Evolutionary conservation across 371 early-diverging fungal species (phyloP).

Genomic region (Mortierella sp.): DNA sequence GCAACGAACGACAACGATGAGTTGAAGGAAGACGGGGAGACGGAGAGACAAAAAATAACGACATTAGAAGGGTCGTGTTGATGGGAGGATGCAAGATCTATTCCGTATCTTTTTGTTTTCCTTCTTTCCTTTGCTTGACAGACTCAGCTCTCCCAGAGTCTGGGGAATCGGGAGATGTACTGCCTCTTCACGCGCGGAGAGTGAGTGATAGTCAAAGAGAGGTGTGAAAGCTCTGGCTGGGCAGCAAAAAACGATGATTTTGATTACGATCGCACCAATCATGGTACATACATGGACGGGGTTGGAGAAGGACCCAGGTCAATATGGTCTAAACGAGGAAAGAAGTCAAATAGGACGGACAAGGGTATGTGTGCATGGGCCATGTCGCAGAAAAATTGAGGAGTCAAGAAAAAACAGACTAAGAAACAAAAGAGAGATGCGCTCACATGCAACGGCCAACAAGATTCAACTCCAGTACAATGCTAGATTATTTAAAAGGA

Average conservation of each 20-base stretch:
- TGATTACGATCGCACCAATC: constrained; percentile 13
- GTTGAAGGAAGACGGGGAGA: background rate
- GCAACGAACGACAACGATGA: background rate
- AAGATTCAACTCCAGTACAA: constrained; percentile 12
- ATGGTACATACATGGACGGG: background rate
- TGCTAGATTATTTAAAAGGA: background rate
- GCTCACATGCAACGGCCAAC: constrained; percentile 9
- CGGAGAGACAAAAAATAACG: background rate
- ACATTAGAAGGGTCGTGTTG: background rate
- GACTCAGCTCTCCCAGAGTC: background rate
- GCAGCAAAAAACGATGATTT: background rate
- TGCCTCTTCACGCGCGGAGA: background rate
- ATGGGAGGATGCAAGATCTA: background rate
- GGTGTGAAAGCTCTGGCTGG: background rate
- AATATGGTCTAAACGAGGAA: background rate
- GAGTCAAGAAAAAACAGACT: background rate
- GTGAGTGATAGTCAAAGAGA: background rate
- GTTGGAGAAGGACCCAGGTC: background rate
- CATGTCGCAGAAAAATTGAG: background rate
- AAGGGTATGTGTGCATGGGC: background rate
- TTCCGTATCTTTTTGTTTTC: too few species aligned
- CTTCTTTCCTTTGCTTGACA: background rate
- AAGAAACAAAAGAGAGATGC: background rate
- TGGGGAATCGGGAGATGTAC: background rate
- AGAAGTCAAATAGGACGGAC: background rate